Base-by-base conservation (phyloP, 1,284 basidiomycete genomes). In the Ganoderma lingzhi region DNA sequence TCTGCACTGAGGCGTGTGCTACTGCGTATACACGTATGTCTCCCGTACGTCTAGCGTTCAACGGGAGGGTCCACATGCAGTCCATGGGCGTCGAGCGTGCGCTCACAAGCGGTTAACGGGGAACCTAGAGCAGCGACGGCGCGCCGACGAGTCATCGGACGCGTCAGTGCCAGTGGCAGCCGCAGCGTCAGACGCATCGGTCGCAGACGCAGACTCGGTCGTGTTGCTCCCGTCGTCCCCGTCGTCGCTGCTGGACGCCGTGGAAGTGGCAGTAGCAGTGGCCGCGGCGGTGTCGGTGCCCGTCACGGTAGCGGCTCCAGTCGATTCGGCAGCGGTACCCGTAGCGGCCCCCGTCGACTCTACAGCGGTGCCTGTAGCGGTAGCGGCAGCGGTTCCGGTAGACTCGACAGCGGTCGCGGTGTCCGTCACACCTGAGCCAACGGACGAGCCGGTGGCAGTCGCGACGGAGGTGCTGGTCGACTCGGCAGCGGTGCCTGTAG, bases 241-340 rank as follows among this genome's bases (percentile, higher is more conserved):
- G 35, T 35, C 35, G 42, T 39, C 32, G 64, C 56, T 9, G 65
- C 66, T 44, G 42, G 42, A 44, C 28, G 62, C 59, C 17, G 45
- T 55, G 12, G 62, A 60, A 39, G 68, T 59, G 10, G 60, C 69
- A n/a, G 62, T 55, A 1, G 70, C 41, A 28, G 64, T 45, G 68
- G 55, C 64, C 6, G 65, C 58, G 12, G 65, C 53, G 64, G 73
- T 62, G 14, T 67, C 63, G 23, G 73, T 62, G 35, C 66, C 63
- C 1, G 64, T 60, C 17, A 62, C 64, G 12, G 45, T 66, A 10
- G 63, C 64, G 51, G 64, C 62, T 62, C 55, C 62, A 42, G 69
- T 60, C 30, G 37, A 37, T 37, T 37, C 37, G 37, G 19, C 65
- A 32, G 32, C 63, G 14, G 37, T 65, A 10, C 6, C 62, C 60